Evolutionary conservation across 805 yeast species (phyloP).

Genomic region (Kodamaea neixiangensis): DNA sequence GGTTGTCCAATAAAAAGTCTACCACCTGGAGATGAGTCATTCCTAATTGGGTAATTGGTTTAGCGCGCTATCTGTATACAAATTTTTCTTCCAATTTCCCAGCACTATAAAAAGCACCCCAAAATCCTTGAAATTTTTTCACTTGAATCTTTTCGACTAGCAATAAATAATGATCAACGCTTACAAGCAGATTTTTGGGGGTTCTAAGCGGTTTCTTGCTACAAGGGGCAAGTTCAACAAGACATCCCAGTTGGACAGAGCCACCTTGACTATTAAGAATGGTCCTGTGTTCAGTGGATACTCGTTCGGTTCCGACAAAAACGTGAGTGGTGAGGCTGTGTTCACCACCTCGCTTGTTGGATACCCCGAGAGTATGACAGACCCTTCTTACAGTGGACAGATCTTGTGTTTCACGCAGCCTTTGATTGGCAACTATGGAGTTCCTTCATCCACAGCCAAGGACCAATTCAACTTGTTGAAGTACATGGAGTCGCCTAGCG

Average conservation of each 20-base stretch:
- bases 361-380: constrained; percentile 98
- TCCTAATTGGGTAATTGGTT: constrained; percentile 26
- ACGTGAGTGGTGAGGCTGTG: constrained; percentile 95
- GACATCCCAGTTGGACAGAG: constrained; percentile 62
- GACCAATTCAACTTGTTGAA: constrained; percentile 86
- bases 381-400: constrained; percentile 97
- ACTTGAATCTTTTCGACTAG: not conserved
- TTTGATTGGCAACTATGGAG: constrained; percentile 97
- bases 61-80: constrained; percentile 4
- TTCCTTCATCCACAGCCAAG: constrained; percentile 78
- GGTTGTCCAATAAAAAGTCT: not conserved
- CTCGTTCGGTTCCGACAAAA: constrained; percentile 93
- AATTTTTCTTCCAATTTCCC: constrained; percentile 17
- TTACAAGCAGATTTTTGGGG: constrained; percentile 12
- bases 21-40: constrained; percentile 20
- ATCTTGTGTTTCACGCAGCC: constrained; percentile 97
- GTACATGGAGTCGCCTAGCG: constrained; percentile 87
- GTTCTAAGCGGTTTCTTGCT: constrained; percentile 33
- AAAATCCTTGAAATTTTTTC: constrained; percentile 8
- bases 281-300: constrained; percentile 93
- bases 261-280: constrained; percentile 85
- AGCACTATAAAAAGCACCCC: constrained; percentile 15
- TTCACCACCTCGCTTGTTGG: constrained; percentile 98
- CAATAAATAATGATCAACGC: constrained; percentile 12
- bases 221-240: constrained; percentile 37